Evolutionary conservation across 441 rosid genomes (phyloP).

Genomic region (Raphanus hybrid): DNA sequence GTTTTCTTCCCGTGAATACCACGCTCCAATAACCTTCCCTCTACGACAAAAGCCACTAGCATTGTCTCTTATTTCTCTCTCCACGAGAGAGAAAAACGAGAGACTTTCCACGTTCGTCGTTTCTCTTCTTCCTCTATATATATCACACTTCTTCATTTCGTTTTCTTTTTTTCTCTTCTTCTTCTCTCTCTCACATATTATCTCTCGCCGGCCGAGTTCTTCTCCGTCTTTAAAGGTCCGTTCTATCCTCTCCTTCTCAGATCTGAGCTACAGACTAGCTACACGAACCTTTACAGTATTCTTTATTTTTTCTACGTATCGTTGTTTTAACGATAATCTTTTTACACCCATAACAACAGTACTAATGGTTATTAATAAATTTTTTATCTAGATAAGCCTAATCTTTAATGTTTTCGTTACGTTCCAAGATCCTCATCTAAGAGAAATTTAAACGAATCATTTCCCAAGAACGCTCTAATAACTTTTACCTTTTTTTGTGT

Average conservation of each 20-base stretch:
- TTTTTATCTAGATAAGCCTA: not conserved
- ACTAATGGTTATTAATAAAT: constrained; percentile 13
- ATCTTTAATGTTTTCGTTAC: constrained; percentile 19
- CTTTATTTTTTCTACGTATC: constrained; percentile 34
- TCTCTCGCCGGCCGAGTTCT: not conserved
- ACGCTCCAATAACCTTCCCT: constrained; percentile 28
- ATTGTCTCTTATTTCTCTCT: constrained; percentile 30
- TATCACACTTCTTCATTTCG: constrained; percentile 2
- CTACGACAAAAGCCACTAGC: constrained; percentile 11
- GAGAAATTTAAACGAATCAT: not conserved
- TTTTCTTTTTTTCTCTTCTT: constrained; percentile 26
- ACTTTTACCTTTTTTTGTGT: not conserved
- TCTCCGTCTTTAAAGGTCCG: constrained; percentile 29
- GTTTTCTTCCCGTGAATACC: constrained; percentile 36
- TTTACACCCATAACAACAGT: not conserved
- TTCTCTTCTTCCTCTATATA: constrained; percentile 44
- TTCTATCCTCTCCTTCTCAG: constrained; percentile 15
- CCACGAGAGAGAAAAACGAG: constrained; percentile 38
- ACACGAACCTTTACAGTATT: constrained; percentile 22
- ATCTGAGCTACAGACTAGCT: not conserved
- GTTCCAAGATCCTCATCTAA: not conserved
- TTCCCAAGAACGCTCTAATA: constrained; percentile 7
- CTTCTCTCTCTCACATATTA: not conserved
- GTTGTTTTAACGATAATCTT: not conserved
- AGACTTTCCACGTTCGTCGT: constrained; percentile 35